A percentile compares a stretch with the other conserved stretches of the same genome.
Conservation (phyloP, 805 yeast genomes). For the Myxozyma geophila region DNA sequence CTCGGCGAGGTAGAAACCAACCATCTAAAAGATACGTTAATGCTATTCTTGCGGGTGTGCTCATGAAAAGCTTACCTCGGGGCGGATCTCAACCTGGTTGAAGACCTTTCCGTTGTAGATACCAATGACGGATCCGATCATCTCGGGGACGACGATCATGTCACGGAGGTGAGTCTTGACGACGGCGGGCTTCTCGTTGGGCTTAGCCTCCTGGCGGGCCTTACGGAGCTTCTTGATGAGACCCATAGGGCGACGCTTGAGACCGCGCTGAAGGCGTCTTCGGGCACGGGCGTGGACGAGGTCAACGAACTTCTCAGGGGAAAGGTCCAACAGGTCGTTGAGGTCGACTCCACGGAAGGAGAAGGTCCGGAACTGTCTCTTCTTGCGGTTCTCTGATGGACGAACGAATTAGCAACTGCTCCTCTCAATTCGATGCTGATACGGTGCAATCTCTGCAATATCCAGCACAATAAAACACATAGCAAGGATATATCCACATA, state of each 20-base stretch:
- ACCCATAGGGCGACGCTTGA: constrained; percentile 92
- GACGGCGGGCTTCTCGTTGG: constrained; percentile 93
- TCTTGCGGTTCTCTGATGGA: constrained; percentile 44
- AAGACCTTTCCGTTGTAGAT: constrained; percentile 99
- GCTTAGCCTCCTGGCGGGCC: constrained; percentile 83
- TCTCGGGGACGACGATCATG: constrained; percentile 98
- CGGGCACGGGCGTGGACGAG: constrained; percentile 98
- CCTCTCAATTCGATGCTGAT: background rate
- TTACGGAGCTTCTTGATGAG: constrained; percentile 97
- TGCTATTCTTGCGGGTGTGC: background rate
- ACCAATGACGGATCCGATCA: constrained; percentile 99
- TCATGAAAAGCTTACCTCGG: constrained; percentile 55
- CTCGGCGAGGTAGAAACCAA: constrained; percentile 99
- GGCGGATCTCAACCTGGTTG: constrained; percentile 98
- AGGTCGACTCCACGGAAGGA: constrained; percentile 99
- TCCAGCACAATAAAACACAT: background rate
- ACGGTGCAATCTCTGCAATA: background rate
- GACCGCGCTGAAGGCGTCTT: constrained; percentile 99
- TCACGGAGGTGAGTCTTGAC: constrained; percentile 99
- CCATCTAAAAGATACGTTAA: constrained; percentile 58
- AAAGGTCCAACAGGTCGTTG: constrained; percentile 87
- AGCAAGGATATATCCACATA: constrained; percentile 5
- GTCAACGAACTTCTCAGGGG: constrained; percentile 96
- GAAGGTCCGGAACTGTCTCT: constrained; percentile 96
- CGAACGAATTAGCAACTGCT: background rate